Evolutionary conservation across 2,329 filamentous ascomycete species (phyloP).

Genomic region (Trichoderma brevicompactum): DNA sequence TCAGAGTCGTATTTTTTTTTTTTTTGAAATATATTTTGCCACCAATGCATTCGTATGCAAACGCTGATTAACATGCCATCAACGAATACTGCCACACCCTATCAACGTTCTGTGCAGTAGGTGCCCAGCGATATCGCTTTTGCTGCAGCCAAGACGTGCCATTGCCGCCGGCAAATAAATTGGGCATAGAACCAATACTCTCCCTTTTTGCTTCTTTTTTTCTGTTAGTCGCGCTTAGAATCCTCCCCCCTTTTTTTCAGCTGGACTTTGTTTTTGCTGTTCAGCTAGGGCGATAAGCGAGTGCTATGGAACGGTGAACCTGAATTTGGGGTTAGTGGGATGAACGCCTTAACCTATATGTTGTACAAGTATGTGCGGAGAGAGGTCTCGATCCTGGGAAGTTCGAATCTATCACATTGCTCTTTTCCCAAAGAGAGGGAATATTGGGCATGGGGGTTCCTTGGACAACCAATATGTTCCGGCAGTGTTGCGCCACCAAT

Average conservation of each 20-base stretch:
- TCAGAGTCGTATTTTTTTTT: not conserved
- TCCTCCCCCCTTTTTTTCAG: not conserved
- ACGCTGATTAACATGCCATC: not conserved
- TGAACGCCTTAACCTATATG: not conserved
- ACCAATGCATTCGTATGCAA: not conserved
- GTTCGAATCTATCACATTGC: not conserved
- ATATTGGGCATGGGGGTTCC: not conserved
- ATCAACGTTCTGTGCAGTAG: not conserved
- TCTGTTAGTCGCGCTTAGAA: not conserved
- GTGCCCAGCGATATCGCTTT: not conserved
- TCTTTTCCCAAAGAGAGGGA: not conserved
- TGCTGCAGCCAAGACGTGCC: slow-evolving; percentile 9
- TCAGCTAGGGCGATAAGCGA: not conserved
- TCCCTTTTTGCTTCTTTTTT: not conserved
- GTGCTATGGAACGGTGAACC: too few species aligned
- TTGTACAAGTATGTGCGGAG: not conserved
- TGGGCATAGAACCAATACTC: not conserved
- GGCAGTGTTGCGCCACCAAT: not conserved
- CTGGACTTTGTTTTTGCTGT: too few species aligned
- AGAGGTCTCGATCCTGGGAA: not conserved
- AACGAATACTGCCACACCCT: not conserved
- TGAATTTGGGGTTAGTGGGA: too few species aligned
- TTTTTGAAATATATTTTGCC: too few species aligned
- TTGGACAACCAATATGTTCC: not conserved
- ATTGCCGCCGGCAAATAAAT: slow-evolving; percentile 10